Evolutionary conservation across 2,329 filamentous ascomycete genomes (phyloP).

Genomic region (Pyricularia grisea): DNA sequence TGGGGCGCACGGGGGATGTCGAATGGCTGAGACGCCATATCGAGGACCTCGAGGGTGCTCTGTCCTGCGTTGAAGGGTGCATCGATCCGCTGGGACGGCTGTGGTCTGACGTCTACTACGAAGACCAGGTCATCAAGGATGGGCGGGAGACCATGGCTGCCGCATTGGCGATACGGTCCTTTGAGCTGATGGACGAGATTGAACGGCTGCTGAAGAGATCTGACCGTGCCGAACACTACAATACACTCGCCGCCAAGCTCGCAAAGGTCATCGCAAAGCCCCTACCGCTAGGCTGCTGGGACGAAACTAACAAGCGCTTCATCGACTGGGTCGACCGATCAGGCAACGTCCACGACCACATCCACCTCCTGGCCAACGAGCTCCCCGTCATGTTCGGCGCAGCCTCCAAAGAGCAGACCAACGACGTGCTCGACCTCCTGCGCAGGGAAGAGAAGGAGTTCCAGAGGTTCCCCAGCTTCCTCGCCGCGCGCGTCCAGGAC

Average conservation of each 20-base stretch:
- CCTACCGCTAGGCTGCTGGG: constrained; percentile 8
- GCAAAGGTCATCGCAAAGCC: constrained; percentile 1
- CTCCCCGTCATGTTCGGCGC: constrained; percentile 7
- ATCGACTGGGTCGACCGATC: constrained; percentile 10
- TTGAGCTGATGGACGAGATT: constrained; percentile 6
- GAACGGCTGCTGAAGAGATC: constrained; percentile 4
- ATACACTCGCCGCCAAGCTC: background rate
- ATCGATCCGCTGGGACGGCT: constrained; percentile 7
- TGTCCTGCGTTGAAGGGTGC: constrained; percentile 4
- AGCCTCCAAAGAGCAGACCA: constrained; percentile 2
- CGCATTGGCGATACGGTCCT: constrained; percentile 7
- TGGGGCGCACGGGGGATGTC: constrained; percentile 7
- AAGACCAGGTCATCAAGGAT: constrained; percentile 11
- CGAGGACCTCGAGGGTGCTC: constrained; percentile 4
- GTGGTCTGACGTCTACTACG: constrained; percentile 10
- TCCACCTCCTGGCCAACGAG: constrained; percentile 10
- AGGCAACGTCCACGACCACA: constrained; percentile 8
- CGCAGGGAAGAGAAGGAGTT: constrained; percentile 6
- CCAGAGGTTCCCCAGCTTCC: constrained; percentile 9
- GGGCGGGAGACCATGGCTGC: constrained; percentile 9
- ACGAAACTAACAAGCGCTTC: constrained; percentile 4
- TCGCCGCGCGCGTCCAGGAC: constrained; percentile 7
- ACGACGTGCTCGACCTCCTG: constrained; percentile 2
- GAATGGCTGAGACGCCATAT: constrained; percentile 7
- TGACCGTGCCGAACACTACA: constrained; percentile 3